Percentiles rank a stretch among this genome's conserved stretches.
phyloP scores from a whole-genome alignment of 768 basidiomycete species.

The Boletus sp. region DNA sequence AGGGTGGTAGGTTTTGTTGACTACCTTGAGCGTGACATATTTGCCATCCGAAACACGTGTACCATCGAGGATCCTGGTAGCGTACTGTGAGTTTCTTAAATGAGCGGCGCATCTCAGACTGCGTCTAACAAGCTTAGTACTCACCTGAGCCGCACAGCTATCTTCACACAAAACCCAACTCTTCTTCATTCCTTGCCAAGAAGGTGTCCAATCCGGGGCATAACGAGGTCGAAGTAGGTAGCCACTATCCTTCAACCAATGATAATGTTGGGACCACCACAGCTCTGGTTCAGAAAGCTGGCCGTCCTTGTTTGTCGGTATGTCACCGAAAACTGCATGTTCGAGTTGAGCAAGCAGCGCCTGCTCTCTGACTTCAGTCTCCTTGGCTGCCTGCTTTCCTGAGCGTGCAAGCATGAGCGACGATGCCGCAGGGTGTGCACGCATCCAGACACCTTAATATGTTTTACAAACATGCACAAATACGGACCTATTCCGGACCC shows the following conservation, averaged over 20 bases:
- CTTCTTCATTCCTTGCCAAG: slow-evolving; percentile 13
- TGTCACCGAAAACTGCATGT: neutral
- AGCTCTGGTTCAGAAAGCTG: slow-evolving; percentile 5
- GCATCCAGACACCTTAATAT: neutral
- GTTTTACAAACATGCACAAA: neutral
- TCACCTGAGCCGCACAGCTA: neutral
- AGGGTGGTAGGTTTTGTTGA: slow-evolving; percentile 15
- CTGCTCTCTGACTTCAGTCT: neutral
- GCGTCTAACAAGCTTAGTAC: neutral
- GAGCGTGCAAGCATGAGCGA: neutral
- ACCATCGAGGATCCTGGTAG: slow-evolving; percentile 27
- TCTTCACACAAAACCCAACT: slow-evolving; percentile 4
- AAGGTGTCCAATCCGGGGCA: slow-evolving; percentile 20
- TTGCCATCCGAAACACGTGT: slow-evolving; percentile 27
- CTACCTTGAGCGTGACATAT: slow-evolving; percentile 32
- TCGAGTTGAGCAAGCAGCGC: neutral
- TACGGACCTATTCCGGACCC: neutral
- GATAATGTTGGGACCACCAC: slow-evolving; percentile 14
- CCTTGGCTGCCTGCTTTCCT: neutral
- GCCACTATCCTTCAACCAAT: slow-evolving; percentile 15
- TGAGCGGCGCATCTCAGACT: slow-evolving; percentile 7
- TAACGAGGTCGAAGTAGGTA: slow-evolving; percentile 22
- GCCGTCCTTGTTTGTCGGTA: neutral
- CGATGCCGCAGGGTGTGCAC: too few relatives aligned
- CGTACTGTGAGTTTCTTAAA: slow-evolving; percentile 7